Evolutionary conservation across 2,329 filamentous ascomycete genomes (phyloP), one percentile per base, ranked within the genome.

Genomic region (Fusarium napiforme): DNA sequence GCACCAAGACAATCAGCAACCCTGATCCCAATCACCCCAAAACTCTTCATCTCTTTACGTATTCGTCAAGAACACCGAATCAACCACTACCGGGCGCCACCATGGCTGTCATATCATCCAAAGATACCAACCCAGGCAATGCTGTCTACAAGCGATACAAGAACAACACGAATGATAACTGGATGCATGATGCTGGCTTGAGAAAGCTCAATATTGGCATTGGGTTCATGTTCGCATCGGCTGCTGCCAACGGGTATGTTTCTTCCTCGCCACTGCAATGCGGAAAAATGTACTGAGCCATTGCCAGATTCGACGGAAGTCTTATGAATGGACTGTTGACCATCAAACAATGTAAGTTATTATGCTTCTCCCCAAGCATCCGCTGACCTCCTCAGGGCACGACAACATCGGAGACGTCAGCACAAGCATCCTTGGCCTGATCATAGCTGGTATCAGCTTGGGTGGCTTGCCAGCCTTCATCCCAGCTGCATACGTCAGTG

Each of bases 381-480:
- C 1, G 5, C 42, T 71, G 12, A 62, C 26, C 4, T 7, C 0
- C 7, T 26, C 11, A 74, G 70, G 66, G 66, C 56, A 62, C 11
- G 65, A 70, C 30, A 62, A 70, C 26, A 70, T 70, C 12, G 67
- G 67, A 46, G 46, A 64, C 7, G 65, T 70, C 36, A 70, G 67
- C 60, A 60, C 65, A 9, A 70, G 65, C 15, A 69, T 69, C 36
- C 47, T 70, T 19, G 67, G 67, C 11, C 60, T 70, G 18, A 73
- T 74, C n/a, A 74, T 74, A 36, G 71, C 72, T 14, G 64, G 72
- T 9, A 71, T 74, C 21, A 74, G 72, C 18, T 68, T 74, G 19
- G 71, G 72, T 16, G 71, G 72, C n/a, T 56, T 74, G 6, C 71
- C 72, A 4, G 65, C 71, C 8, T 58, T 74, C 4, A 71, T 71